Evolutionary conservation across 2,329 filamentous ascomycete genomes (phyloP), one percentile per base, ranked within the genome.

Genomic region (Pestalotiopsis sp.): DNA sequence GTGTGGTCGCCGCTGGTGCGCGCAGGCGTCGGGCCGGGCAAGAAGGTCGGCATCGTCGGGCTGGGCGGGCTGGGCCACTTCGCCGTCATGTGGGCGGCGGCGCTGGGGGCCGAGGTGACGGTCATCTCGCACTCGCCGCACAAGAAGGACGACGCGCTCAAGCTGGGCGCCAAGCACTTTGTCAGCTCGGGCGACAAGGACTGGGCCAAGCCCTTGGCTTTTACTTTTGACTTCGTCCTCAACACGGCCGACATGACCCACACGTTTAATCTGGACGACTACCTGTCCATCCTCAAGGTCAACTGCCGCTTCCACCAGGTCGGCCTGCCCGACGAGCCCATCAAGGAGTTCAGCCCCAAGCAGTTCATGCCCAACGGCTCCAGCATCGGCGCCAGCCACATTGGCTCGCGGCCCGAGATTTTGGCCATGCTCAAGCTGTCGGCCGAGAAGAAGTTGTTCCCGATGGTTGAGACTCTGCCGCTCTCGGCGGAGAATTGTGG

Each of bases 61-160:
- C 83, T 95, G 13, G 92, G 92, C 6, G 92, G 92, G 0, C 80
- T 94, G 0, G 92, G 92, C 0, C 92, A 95, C 77, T 89, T 94
- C 71, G 93, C 88, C 0, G 77, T 95, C 14, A 83, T 93, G 69
- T 94, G 88, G 78, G 90, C 92, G 0, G 89, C 87, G 73, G 92
- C 92, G 0, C 81, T 95, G 1, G 90, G 90, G 11, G 90, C 90
- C 31, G 89, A 93, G 61, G 85, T 86, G 6, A 88, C 90, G 25
- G 90, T 88, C 9, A 87, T 92, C 72, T 90, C 89, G 6, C 88
- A 91, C 70, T 87, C 84, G 0, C 81, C 82, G 0, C 73, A 78
- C 75, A 93, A 93, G 82, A 83, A 80, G 49, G 84, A 83, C 0
- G 90, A 92, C 75, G 88, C 88, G 7, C 79, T 84, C 72, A 86